Conservation (phyloP, 106 monocot genomes). For the Cymbidium sinense region DNA sequence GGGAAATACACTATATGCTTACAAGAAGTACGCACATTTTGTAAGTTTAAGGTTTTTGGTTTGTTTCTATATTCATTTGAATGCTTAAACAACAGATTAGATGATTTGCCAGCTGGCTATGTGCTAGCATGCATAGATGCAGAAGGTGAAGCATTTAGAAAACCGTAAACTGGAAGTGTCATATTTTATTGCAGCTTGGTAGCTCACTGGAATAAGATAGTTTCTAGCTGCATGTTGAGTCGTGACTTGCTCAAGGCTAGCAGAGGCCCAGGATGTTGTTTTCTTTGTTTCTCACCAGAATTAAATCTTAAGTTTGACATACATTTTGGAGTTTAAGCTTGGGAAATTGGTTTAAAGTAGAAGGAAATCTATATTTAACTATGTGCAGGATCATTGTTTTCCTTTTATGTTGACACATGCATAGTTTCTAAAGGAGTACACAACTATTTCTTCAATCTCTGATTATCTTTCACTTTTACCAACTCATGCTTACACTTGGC, state of each 20-base stretch:
- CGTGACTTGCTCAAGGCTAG: too few species aligned
- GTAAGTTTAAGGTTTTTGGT: background rate
- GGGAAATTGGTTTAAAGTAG: background rate
- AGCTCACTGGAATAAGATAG: background rate
- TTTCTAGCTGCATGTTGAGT: background rate
- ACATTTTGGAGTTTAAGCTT: slow-evolving; percentile 1
- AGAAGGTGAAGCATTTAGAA: background rate
- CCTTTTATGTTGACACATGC: background rate
- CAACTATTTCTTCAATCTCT: background rate
- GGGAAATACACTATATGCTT: background rate
- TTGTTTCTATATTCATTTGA: background rate
- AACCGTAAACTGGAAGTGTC: background rate
- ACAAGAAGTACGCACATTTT: background rate
- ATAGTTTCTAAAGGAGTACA: slow-evolving; percentile 3
- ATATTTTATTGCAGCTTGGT: background rate
- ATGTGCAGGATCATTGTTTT: background rate
- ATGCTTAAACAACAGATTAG: background rate
- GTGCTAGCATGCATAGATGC: background rate
- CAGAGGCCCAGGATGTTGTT: too few species aligned
- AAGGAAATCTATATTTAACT: background rate
- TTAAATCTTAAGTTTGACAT: background rate
- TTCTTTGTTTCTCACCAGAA: background rate
- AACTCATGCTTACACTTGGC: background rate
- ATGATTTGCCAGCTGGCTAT: background rate
- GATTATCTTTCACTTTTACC: background rate